A percentile compares a stretch with the other conserved stretches of the same genome.
Conservation (phyloP, 345 rosid species). For the Hibiscus trionum region DNA sequence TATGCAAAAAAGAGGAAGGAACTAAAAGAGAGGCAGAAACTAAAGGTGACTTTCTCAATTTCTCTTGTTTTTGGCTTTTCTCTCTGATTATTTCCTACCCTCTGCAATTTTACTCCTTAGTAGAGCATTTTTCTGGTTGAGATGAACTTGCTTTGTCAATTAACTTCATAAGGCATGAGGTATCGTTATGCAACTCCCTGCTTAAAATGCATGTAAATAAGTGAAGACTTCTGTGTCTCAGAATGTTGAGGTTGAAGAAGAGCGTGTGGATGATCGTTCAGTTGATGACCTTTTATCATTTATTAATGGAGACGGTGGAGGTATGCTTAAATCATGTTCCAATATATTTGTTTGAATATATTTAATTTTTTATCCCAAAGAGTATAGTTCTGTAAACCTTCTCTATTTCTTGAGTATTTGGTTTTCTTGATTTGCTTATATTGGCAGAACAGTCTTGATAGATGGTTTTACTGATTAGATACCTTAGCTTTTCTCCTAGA, state of each 20-base stretch:
- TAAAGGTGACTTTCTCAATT: constrained; percentile 41
- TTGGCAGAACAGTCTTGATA: background rate
- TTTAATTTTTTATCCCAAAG: constrained; percentile 6
- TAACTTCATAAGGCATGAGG: background rate
- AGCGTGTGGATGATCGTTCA: constrained; percentile 69
- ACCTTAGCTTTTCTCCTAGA: background rate
- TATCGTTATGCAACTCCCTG: background rate
- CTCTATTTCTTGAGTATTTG: background rate
- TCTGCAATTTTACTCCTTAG: background rate
- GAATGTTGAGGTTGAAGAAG: constrained; percentile 74
- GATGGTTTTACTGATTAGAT: background rate
- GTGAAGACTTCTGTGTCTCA: constrained; percentile 25
- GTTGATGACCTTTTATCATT: constrained; percentile 81
- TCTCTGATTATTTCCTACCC: background rate
- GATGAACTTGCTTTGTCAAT: background rate
- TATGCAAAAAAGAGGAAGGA: constrained; percentile 86
- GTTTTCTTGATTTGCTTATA: background rate
- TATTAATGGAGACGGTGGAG: constrained; percentile 64
- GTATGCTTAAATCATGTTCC: constrained; percentile 25
- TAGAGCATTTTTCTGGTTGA: background rate
- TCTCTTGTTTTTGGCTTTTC: background rate
- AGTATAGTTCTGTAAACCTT: background rate
- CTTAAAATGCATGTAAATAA: constrained; percentile 10
- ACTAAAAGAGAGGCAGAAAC: constrained; percentile 62
- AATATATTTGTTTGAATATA: constrained; percentile 1